Evolutionary conservation across 768 basidiomycete species (phyloP).

Genomic region (Leccinum uliginosum): DNA sequence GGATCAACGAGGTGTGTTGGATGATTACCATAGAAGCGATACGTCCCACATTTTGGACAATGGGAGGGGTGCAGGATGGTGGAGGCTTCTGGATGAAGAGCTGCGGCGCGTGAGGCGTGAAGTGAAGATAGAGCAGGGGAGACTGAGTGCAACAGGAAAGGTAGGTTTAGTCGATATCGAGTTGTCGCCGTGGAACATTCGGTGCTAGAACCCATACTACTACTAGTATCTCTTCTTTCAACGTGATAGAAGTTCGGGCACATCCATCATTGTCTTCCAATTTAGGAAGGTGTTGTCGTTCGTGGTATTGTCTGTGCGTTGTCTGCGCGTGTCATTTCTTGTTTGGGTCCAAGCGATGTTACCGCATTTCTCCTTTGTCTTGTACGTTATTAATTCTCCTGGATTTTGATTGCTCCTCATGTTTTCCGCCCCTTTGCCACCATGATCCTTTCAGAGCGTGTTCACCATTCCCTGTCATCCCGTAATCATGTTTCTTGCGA

Average conservation of each 20-base stretch:
- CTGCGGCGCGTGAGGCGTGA: conserved; percentile 43
- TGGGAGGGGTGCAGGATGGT: conserved; percentile 23
- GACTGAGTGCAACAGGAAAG: conserved; percentile 44
- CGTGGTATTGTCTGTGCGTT: conserved; percentile 20
- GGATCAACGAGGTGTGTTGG: conserved; percentile 30
- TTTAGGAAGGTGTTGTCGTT: conserved; percentile 27
- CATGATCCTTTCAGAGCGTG: conserved; percentile 26
- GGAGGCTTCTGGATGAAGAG: conserved; percentile 27
- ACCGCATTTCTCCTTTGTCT: conserved; percentile 9
- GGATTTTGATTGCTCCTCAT: background rate
- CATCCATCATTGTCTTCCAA: conserved; percentile 22
- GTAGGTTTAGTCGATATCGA: conserved; percentile 46
- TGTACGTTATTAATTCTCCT: conserved; percentile 6
- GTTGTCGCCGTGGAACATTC: conserved; percentile 24
- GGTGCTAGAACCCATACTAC: conserved; percentile 2
- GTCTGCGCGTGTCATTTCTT: conserved; percentile 8
- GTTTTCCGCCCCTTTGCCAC: conserved; percentile 3
- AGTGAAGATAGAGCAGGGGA: conserved; percentile 62
- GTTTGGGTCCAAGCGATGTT: conserved; percentile 5
- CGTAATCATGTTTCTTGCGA: conserved; percentile 3
- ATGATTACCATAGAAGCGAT: conserved; percentile 39
- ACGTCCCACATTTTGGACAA: conserved; percentile 54
- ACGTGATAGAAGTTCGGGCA: background rate
- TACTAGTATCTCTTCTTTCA: background rate
- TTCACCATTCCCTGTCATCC: conserved; percentile 14